Base-by-base conservation (phyloP, 305 asterid genomes). In the Rubia peregrina region DNA sequence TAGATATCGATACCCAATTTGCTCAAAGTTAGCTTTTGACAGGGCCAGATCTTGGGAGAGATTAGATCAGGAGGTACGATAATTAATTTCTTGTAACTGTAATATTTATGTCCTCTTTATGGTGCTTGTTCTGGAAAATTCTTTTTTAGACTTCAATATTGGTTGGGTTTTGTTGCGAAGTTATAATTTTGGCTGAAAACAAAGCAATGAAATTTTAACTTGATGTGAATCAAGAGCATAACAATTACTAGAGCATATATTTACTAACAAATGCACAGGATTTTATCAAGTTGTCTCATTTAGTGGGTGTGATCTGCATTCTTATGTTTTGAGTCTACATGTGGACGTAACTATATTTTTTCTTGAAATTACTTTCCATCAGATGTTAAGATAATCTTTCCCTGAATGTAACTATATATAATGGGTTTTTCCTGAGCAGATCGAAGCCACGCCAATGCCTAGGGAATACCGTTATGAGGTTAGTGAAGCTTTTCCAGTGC, bases 1-100 rank as follows among this genome's bases (percentile, higher is more conserved):
- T 82, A 93, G 98, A 83, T 93, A 86, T 70, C 94, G 95, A 43
- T 93, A 97, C 75, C 98, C 98, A 64, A 80, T 89, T 79, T 93
- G 97, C 87, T 89, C 85, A 75, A 93, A 93, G 79, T 90, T 95
- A 10, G 80, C 81, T 57, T 30, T 67, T 60, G 78, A 89, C 80
- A 90, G 90, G 97, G 76, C 91, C n/a, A 24, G 48, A 41, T 68
- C 70, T 51, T 93, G 98, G 98, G 86, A 81, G 82, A 83, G 81
- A 78, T 71, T 89, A 79, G 95, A 93, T 65, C 81, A 65, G 77
- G 97, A 93, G 93, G 97, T 90, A 86, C 61, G 73, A 56, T 66
- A 26, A 56, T 30, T 55, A 51, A 77, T 51, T 61, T 66, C 77
- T 57, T 44, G 51, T 69, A 73, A 62, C 56, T 55, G 61, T 61